A percentile compares a stretch with the other conserved stretches of the same genome.
phyloP scores from a whole-genome alignment of 192 early-diverging fungal genomes.

The Rhizophagus clarus region DNA sequence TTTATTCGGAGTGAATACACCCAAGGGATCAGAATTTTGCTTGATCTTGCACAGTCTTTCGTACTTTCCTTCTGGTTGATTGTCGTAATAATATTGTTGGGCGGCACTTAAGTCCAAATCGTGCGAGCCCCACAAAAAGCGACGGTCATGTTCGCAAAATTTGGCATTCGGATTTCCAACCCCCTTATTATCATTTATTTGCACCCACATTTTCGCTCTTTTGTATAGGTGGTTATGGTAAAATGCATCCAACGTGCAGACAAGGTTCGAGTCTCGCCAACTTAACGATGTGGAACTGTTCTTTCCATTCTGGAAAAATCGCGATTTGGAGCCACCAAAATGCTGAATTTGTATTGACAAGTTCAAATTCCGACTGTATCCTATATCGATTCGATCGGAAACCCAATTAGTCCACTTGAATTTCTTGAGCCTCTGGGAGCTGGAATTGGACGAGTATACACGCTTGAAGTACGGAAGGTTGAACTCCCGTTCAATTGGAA shows the following conservation, averaged over 20 bases:
- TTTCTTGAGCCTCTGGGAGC: neutral
- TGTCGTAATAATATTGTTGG: slow-evolving; percentile 28
- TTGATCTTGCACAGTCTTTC: slow-evolving; percentile 26
- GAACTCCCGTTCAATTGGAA: slow-evolving; percentile 32
- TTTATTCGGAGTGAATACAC: slow-evolving; percentile 33
- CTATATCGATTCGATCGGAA: slow-evolving; percentile 29
- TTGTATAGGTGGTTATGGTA: slow-evolving; percentile 16
- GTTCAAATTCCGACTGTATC: too few relatives aligned
- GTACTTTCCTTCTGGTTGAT: slow-evolving; percentile 29
- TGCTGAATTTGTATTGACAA: slow-evolving; percentile 34
- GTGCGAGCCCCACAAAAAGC: slow-evolving; percentile 32
- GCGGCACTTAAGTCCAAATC: slow-evolving; percentile 29
- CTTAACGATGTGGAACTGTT: slow-evolving; percentile 25
- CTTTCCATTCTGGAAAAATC: slow-evolving; percentile 9
- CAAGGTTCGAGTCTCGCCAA: slow-evolving; percentile 33
- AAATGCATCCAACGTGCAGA: slow-evolving; percentile 29
- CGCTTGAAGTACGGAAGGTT: slow-evolving; percentile 28
- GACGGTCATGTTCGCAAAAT: slow-evolving; percentile 35
- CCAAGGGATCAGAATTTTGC: slow-evolving; percentile 5
- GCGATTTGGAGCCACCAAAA: slow-evolving; percentile 29
- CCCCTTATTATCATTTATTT: slow-evolving; percentile 15
- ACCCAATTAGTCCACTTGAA: slow-evolving; percentile 28
- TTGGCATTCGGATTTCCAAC: slow-evolving; percentile 22
- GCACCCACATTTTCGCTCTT: neutral
- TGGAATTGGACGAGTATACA: slow-evolving; percentile 35